These are phyloP conservation scores for Pulchroboletus neoregius DNA, from an alignment of 1,284 basidiomycete species.

Conservation along the genomic window DNA sequence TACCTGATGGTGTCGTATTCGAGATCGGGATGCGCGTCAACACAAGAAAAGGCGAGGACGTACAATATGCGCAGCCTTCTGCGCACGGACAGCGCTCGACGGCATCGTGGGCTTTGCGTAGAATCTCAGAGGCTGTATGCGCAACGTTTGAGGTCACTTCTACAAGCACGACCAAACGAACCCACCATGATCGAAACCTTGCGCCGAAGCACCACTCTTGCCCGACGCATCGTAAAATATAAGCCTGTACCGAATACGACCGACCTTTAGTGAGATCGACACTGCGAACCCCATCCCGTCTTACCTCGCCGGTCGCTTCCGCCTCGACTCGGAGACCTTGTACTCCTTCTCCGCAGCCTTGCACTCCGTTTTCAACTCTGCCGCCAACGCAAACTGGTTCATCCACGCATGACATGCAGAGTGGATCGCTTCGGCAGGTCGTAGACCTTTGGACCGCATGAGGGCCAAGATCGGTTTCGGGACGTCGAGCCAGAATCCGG, in stretches of 20 bases:
- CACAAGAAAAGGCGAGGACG: conserved; percentile 23
- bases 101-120: conserved; percentile 59
- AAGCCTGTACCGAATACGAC: conserved; percentile 44
- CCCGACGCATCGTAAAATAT: conserved; percentile 81
- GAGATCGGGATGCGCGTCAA: not conserved
- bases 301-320: conserved; percentile 79
- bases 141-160: not conserved
- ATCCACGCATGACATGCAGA: conserved; percentile 82
- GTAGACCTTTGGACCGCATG: conserved; percentile 57
- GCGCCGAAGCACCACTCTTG: conserved; percentile 68
- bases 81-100: conserved; percentile 69
- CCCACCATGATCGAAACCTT: conserved; percentile 80
- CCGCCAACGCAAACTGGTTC: conserved; percentile 69
- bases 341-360: conserved; percentile 80
- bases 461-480: conserved; percentile 51
- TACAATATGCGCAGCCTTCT: conserved; percentile 74
- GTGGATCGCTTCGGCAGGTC: conserved; percentile 77
- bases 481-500: conserved; percentile 85
- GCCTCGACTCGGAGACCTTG: conserved; percentile 49
- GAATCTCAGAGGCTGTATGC: conserved; percentile 38
- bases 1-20: conserved; percentile 41
- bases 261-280: not conserved
- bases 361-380: conserved; percentile 83
- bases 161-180: not conserved
- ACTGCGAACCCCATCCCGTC: conserved; percentile 36